A percentile compares a stretch with the other conserved stretches of the same genome.
phyloP scores from a whole-genome alignment of 1,284 basidiomycete genomes.

The Irpex sp. region DNA sequence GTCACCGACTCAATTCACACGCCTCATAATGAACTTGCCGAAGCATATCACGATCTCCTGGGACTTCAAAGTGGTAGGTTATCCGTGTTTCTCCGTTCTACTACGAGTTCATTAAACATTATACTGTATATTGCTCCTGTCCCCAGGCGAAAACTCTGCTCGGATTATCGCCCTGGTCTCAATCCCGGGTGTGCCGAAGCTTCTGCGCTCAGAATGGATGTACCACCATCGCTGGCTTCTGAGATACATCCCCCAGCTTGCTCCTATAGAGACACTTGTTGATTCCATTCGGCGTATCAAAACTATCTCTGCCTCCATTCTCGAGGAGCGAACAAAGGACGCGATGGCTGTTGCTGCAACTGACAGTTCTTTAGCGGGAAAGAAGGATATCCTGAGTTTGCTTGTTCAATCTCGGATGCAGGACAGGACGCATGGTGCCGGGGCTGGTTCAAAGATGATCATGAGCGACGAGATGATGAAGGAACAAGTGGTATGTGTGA shows the following conservation, averaged over 20 bases:
- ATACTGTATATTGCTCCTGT: neutral
- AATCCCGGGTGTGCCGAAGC: neutral
- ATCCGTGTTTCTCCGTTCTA: neutral
- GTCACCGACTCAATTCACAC: neutral
- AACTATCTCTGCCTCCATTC: neutral
- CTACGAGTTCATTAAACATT: neutral
- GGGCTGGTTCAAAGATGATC: neutral
- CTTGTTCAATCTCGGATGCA: neutral
- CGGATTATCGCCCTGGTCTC: neutral
- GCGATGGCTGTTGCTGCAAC: neutral
- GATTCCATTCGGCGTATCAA: neutral
- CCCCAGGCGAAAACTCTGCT: neutral
- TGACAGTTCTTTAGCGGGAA: neutral
- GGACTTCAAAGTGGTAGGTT: neutral
- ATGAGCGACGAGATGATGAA: slow-evolving; percentile 2
- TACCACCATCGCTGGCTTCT: neutral
- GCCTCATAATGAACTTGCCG: neutral
- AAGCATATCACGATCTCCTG: neutral
- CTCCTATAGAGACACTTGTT: neutral
- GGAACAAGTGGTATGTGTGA: neutral
- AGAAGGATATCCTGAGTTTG: slow-evolving; percentile 2
- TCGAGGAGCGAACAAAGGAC: neutral
- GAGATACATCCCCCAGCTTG: neutral
- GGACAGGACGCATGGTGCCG: neutral
- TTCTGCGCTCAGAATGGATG: neutral